phyloP scores from a whole-genome alignment of 257 asterid species.

The Jacaranda mimosifolia region DNA sequence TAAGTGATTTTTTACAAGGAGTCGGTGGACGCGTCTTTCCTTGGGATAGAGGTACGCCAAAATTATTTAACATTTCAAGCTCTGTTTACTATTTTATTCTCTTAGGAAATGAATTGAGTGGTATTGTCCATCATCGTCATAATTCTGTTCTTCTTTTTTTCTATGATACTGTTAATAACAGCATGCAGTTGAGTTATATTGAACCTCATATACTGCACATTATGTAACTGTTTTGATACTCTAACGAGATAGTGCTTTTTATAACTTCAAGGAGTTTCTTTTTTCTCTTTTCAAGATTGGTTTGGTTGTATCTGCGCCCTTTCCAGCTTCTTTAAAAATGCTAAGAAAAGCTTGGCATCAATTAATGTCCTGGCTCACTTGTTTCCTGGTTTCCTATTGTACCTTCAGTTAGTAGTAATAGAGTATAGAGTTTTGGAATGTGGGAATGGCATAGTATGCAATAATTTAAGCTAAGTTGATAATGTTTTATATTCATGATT shows the following conservation, averaged over 20 bases:
- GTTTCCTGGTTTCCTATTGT: not conserved
- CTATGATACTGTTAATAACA: not conserved
- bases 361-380: not conserved
- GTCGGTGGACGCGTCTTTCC: constrained; percentile 46
- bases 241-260: not conserved
- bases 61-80: not conserved
- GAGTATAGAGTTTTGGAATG: not conserved
- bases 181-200: not conserved
- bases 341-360: not conserved
- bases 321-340: not conserved
- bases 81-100: constrained; percentile 11
- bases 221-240: not conserved
- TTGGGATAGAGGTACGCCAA: constrained; percentile 53
- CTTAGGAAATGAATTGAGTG: not conserved
- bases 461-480: too few relatives aligned
- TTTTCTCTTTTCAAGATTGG: too few relatives aligned
- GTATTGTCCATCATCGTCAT: not conserved
- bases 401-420: not conserved
- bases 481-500: too few relatives aligned
- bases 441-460: not conserved
- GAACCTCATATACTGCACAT: constrained; percentile 6
- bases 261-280: too few relatives aligned
- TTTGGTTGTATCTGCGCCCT: constrained; percentile 6
- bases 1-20: too few relatives aligned
- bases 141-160: not conserved